Percentiles rank a stretch among this genome's conserved stretches.
These are phyloP conservation scores for Cladophialophora psammophila DNA, from an alignment of 2,329 filamentous ascomycete species.

Conservation along the genomic window DNA sequence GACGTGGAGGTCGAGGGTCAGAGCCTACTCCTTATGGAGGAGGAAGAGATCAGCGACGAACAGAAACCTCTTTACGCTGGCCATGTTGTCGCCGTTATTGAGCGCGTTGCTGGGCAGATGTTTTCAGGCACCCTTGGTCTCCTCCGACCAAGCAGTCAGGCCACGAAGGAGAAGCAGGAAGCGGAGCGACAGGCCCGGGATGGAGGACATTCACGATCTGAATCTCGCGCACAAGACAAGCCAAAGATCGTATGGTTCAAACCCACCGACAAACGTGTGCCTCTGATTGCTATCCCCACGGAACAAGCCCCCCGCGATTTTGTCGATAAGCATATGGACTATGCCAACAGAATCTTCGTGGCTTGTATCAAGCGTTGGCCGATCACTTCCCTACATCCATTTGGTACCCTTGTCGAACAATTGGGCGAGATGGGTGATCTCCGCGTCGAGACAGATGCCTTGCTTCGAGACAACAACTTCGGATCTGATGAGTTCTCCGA, in stretches of 20 bases:
- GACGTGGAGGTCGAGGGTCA: constrained; percentile 99
- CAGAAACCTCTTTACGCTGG: constrained; percentile 97
- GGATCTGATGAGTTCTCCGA: constrained; percentile 97
- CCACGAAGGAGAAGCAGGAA: constrained; percentile 99
- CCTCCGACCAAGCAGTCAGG: constrained; percentile 94
- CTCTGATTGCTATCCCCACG: constrained; percentile 95
- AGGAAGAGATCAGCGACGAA: constrained; percentile 98
- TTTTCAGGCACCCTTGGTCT: constrained; percentile 96
- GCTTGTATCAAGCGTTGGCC: constrained; percentile 99
- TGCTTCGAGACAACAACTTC: constrained; percentile 98
- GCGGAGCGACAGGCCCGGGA: constrained; percentile 92
- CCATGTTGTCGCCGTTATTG: constrained; percentile 95
- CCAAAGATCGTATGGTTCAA: constrained; percentile 99
- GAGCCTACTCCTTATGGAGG: constrained; percentile 93
- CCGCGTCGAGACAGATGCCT: constrained; percentile 95
- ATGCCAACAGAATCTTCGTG: constrained; percentile 96
- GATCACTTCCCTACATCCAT: constrained; percentile 98
- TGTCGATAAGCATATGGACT: constrained; percentile 97
- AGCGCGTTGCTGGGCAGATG: constrained; percentile 97
- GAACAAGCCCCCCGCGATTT: constrained; percentile 98
- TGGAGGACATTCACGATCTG: constrained; percentile 72
- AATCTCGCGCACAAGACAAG: constrained; percentile 90
- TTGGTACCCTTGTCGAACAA: constrained; percentile 96
- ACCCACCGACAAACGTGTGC: constrained; percentile 97
- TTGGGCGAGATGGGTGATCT: constrained; percentile 96